phyloP scores from a whole-genome alignment of 768 basidiomycete species.

The Amanita fuliginea region DNA sequence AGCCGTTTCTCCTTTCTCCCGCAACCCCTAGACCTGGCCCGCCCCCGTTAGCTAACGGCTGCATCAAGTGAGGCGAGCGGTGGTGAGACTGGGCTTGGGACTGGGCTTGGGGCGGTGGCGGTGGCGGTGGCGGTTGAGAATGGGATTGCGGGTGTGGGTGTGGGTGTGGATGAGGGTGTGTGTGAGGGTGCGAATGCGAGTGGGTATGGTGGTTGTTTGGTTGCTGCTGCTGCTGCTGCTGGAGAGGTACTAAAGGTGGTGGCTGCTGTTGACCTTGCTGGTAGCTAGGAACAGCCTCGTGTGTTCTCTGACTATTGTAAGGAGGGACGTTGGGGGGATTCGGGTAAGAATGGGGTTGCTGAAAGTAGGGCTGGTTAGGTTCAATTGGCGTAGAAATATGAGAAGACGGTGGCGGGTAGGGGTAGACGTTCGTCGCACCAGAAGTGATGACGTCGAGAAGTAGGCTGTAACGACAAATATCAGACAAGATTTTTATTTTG shows the following conservation, averaged over 20 bases:
- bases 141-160: not conserved
- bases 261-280: not conserved
- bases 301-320: not conserved
- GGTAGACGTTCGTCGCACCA: not conserved
- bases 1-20: not conserved
- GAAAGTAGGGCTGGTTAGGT: not conserved
- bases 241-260: not conserved
- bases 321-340: not conserved
- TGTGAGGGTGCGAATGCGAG: not conserved
- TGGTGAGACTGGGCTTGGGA: not conserved
- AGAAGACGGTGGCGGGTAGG: not conserved
- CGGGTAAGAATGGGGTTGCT: not conserved
- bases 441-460: slow-evolving; percentile 4
- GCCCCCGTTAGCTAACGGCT: slow-evolving; percentile 3
- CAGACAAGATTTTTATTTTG: too few species aligned
- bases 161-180: not conserved
- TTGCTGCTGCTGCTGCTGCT: too few species aligned
- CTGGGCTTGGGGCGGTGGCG: not conserved
- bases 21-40: too few species aligned
- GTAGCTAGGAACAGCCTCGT: not conserved
- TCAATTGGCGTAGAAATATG: not conserved
- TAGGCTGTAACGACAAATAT: not conserved
- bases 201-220: not conserved
- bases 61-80: slow-evolving; percentile 1
- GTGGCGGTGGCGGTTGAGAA: not conserved